Base-by-base conservation (phyloP, 106 monocot species). In the Dendrobium nobile region DNA sequence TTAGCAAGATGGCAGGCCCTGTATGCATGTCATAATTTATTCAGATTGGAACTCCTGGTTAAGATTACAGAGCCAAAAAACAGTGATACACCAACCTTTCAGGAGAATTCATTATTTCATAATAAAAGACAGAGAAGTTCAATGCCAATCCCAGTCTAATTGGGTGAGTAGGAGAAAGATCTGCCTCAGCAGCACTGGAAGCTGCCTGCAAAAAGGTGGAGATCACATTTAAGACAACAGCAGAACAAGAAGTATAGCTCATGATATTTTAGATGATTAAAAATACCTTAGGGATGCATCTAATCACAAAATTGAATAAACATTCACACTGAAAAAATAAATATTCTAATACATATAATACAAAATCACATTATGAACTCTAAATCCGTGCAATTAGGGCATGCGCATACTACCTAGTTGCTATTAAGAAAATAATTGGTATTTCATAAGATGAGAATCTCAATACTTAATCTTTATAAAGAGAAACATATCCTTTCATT, bases 101-200 rank as follows among this genome's bases (percentile, higher is more conserved):
- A 65, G 88, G 88, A 4, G 88, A 91, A 47, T 86, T 88, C 91
- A 88, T 84, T 58, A 91, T 91, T 82, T 91, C 91, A 54, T 91
- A 91, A 76, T 88, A 91, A 72, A 91, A 91, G 42, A 91, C 91
- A 7, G 91, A 91, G 84, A 91, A 91, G 75, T 91, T 91, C 75
- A 91, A 80, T 15, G 91, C 91, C 72, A 91, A 78, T 2, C 91
- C 91, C 79, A 91, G 73, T 43, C 91, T 82, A 72, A 91, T 88
- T 18, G 91, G 86, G 70, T 91, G 91, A 43, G 88, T 86, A 43
- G 88, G 86, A 41, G 91, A 79, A 70, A 91, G 80, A 54, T 91
- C 88, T 1, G 77, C 54, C 75, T 79, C 84, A 77, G 91, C 86
- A 72, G 82, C 84, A 37, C 41, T 80, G 2, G 88, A 77, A 77